Evolutionary conservation across 345 rosid genomes (phyloP), one percentile per base, ranked within the genome.

Genomic region (Euphorbia tirucalli): DNA sequence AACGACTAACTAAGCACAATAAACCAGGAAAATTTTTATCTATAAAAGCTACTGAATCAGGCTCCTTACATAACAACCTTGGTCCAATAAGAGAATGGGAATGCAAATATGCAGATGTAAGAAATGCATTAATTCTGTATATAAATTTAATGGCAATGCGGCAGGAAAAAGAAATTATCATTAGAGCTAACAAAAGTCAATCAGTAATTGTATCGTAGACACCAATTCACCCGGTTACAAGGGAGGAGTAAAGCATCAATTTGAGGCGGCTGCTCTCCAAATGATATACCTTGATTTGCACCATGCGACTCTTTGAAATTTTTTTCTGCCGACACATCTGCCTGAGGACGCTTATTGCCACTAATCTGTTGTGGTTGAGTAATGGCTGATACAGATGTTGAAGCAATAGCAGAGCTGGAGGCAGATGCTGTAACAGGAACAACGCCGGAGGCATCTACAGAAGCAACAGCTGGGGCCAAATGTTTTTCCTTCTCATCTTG

Each of bases 261-360:
- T 1, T 22, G 22, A 24, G 4, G 22, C 27, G 61, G 60, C 16
- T 55, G 62, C 37, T 28, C 18, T 58, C 32, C 5, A 27, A 5
- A 39, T 21, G 30, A 7, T 19, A 64, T 13, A 44, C 66, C 74
- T 27, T 70, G 54, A 19, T 60, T 54, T 11, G 28, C 67, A 22
- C 27, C 21, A 35, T 1, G 21, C 9, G 0, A 43, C 0, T 30
- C 18, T 11, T 54, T 54, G 21, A 19, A n/a, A 54, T 31, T 2
- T 8, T 31, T 60, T 18, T 63, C 28, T 9, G 16, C 16, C 63
- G 68, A 54, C 11, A 50, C 35, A 32, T 41, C 54, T 24, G 57
- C 27, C 27, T 49, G 27, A 24, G 69, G 56, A 65, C 70, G 63
- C 24, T 72, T 65, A 6, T 3, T 65, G 7, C 62, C 64, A 3